Evolutionary conservation across 495 filamentous ascomycete genomes (phyloP).

Genomic region (Xylaria sp.): DNA sequence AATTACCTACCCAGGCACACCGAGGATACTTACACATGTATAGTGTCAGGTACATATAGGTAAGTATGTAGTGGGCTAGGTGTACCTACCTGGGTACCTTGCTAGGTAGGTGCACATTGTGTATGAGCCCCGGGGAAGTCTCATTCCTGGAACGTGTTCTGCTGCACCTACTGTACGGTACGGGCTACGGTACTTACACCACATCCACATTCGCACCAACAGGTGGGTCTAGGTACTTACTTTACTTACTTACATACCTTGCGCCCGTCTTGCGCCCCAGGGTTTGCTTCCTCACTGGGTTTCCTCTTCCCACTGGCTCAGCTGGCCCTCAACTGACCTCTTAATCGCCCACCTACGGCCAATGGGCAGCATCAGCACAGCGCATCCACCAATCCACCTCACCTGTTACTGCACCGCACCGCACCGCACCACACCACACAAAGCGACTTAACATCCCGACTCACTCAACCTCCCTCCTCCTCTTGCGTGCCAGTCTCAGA

Average conservation of each 20-base stretch:
- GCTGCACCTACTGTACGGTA: conserved; percentile 1
- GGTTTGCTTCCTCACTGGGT: not conserved
- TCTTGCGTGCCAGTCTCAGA: conserved; percentile 8
- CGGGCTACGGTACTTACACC: not conserved
- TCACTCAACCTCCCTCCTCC: conserved; percentile 10
- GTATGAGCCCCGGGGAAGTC: not conserved
- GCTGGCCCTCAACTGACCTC: not conserved
- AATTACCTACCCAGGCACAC: not conserved
- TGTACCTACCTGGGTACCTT: not conserved
- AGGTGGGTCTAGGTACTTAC: not conserved
- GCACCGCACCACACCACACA: conserved; percentile 15
- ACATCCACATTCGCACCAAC: not conserved
- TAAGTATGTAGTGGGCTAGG: not conserved
- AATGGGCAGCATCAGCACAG: conserved; percentile 9
- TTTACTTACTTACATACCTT: not conserved
- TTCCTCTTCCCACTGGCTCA: conserved; percentile 1
- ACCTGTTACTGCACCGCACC: conserved; percentile 6
- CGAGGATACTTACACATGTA: not conserved
- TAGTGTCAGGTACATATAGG: too few species aligned
- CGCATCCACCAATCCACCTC: conserved; percentile 10
- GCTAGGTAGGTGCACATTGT: not conserved
- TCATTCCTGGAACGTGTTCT: conserved; percentile 15
- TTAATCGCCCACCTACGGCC: conserved; percentile 8
- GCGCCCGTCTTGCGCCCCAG: not conserved
- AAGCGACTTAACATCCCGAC: conserved; percentile 14